phyloP scores from a whole-genome alignment of 768 basidiomycete genomes.

The Amylocystis lapponica region DNA sequence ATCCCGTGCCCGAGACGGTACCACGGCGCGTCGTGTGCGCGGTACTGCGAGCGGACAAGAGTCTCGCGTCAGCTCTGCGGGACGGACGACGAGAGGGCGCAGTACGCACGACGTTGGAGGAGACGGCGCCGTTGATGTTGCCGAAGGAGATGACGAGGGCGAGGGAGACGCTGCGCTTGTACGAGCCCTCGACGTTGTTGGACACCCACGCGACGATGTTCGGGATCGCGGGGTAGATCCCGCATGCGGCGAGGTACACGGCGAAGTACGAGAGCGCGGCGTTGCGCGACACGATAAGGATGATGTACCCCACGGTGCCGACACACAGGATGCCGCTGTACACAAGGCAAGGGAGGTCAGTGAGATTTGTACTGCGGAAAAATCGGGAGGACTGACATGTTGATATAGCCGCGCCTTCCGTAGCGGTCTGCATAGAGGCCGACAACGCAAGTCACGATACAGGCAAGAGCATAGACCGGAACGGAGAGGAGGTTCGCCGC shows the following conservation, averaged over 20 bases:
- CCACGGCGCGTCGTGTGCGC: conserved; percentile 59
- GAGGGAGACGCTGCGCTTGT: conserved; percentile 67
- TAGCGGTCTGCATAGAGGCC: conserved; percentile 59
- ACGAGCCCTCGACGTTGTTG: conserved; percentile 70
- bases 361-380: background rate
- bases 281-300: conserved; percentile 56
- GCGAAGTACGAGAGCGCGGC: conserved; percentile 67
- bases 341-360: background rate
- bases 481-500: conserved; percentile 72
- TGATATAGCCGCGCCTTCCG: conserved; percentile 57
- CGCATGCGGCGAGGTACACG: conserved; percentile 65
- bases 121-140: conserved; percentile 74
- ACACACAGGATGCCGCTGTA: conserved; percentile 21
- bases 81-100: background rate
- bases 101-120: conserved; percentile 60
- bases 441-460: conserved; percentile 57
- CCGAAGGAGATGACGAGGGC: conserved; percentile 68
- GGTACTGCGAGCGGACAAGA: conserved; percentile 39
- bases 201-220: conserved; percentile 47
- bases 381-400: conserved; percentile 41
- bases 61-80: background rate
- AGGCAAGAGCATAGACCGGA: conserved; percentile 69
- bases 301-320: conserved; percentile 57
- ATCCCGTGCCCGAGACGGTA: conserved; percentile 59
- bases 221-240: conserved; percentile 73